Base-by-base conservation (phyloP, 768 basidiomycete genomes). In the Suillus weaverae region DNA sequence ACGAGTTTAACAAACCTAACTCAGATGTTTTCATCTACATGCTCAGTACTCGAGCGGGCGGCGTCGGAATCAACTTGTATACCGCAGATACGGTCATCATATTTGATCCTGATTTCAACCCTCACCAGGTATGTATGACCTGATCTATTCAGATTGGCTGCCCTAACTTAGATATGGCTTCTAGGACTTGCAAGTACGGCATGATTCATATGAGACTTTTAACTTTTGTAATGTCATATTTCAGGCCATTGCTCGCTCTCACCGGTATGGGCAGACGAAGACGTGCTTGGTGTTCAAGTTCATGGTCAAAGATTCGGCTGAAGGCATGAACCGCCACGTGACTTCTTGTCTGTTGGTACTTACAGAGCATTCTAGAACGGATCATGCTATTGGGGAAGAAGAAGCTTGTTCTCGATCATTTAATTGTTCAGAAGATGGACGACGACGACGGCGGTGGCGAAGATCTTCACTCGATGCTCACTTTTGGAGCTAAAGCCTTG, bases 41-140 rank as follows among this genome's bases (percentile, higher is more conserved):
- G 2, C 82, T 99, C 46, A 91, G 94, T 5, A 94, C 96, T 41
- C 88, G 97, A 36, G 97, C 97, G 48, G 96, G 97, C 18, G 96
- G 95, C 62, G 92, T 94, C 61, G 94, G 93, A 61, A 91, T 99
- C 75, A 99, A 98, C 74, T 85, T 94, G 36, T 85, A 90, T 80
- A 92, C 89, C 9, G 96, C 97, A 22, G 97, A 98, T 74, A 97
- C 95, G 0, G 95, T 96, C 35, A 90, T 95, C 51, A 89, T 95
- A 62, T 93, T 89, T 70, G 97, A 99, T 73, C 95, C 95, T 0
- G 97, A 99, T 79, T 99, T 95, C 76, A 99, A 99, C 72, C 97
- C 97, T n/a, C 95, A 97, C 77, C 91, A 91, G 83, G 90, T 90
- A 55, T 33, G 84, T 75, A 18, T 44, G 56, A n/a, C 5, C 11